Percentiles rank a stretch among this genome's conserved stretches.
Evolutionary conservation across 208 protist species (phyloP).

Genomic region (Dictyostelium gargantuum): DNA sequence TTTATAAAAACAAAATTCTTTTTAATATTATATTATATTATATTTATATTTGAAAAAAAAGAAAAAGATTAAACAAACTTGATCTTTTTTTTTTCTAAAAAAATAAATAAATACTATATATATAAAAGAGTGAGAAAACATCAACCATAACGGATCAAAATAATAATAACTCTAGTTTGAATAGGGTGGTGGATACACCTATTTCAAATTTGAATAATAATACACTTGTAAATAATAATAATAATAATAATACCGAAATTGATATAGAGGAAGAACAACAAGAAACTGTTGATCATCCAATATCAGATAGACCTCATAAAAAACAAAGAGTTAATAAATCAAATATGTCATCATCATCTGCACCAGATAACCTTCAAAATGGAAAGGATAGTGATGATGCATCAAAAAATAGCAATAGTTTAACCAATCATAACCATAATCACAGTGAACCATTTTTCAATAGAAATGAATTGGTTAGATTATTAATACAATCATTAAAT

Average conservation of each 20-base stretch:
- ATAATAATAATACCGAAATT: neutral
- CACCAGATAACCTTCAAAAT: neutral
- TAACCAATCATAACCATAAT: neutral
- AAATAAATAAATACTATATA: neutral
- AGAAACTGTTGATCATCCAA: neutral
- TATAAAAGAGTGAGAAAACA: neutral
- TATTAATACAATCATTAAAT: constrained; percentile 74
- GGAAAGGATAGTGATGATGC: neutral
- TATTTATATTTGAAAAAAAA: neutral
- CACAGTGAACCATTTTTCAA: neutral
- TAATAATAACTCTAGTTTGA: neutral
- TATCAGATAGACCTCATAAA: neutral
- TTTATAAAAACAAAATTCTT: too few relatives aligned
- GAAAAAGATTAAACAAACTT: neutral
- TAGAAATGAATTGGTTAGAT: constrained; percentile 70
- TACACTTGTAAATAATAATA: neutral
- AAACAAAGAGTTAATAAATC: neutral
- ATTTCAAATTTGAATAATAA: neutral
- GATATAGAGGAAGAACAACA: neutral
- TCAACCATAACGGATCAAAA: neutral
- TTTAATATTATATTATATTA: neutral
- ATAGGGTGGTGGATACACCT: neutral
- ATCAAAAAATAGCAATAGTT: neutral
- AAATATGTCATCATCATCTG: too few relatives aligned
- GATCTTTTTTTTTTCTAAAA: neutral